A percentile compares a stretch with the other conserved stretches of the same genome.
These are phyloP conservation scores for Coemansia guatemalensis DNA, from an alignment of 192 early-diverging fungal genomes.

Conservation along the genomic window DNA sequence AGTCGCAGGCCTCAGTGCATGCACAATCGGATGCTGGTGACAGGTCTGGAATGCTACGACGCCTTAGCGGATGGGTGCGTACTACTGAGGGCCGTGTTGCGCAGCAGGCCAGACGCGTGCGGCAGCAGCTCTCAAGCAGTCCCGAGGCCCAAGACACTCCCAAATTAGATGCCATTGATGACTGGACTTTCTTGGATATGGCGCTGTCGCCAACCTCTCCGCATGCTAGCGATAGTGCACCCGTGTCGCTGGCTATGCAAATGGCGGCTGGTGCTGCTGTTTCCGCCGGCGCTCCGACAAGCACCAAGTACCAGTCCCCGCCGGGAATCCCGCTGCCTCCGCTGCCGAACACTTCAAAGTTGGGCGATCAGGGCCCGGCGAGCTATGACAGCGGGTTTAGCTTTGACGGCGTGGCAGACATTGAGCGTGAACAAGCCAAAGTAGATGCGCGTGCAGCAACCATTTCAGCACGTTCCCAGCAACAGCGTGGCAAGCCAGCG, in stretches of 20 bases:
- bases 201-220: conserved; percentile 6
- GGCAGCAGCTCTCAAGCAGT: conserved; percentile 3
- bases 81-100: conserved; percentile 17
- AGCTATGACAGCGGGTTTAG: conserved; percentile 34
- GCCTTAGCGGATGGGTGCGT: conserved; percentile 46
- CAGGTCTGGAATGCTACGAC: conserved; percentile 20
- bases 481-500: no score
- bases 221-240: neutral
- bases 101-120: conserved; percentile 25
- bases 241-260: neutral
- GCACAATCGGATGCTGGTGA: conserved; percentile 9
- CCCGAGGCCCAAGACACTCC: neutral
- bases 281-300: no score
- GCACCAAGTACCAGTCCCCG: neutral
- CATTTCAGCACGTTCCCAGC: neutral
- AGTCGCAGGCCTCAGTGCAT: conserved; percentile 7
- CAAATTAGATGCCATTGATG: conserved; percentile 15
- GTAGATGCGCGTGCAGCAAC: conserved; percentile 24
- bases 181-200: conserved; percentile 48
- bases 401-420: conserved; percentile 48
- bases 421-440: conserved; percentile 44
- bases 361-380: neutral
- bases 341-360: neutral
- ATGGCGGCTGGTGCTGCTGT: conserved; percentile 5
- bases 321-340: conserved; percentile 8